Base-by-base conservation (phyloP, 805 yeast species). In the Wickerhamomyces tratensis region DNA sequence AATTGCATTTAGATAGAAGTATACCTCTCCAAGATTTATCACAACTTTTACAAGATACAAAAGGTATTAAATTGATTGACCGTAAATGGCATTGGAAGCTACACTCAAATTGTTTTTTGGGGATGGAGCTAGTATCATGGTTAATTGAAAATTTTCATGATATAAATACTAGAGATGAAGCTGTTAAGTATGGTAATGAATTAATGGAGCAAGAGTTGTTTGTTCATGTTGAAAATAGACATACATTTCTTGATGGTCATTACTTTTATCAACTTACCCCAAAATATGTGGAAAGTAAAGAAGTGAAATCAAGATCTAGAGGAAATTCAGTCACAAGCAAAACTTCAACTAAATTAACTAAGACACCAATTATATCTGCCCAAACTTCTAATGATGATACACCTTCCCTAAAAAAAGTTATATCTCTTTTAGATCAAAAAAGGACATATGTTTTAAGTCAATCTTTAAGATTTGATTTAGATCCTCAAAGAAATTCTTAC, bases 71-170 rank as follows among this genome's bases (percentile, higher is more conserved):
- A 20, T 67, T 93, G 34, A 79, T 75, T 1, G 95, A 87, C 52
- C 69, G 97, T 50, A 74, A 81, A 33, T 91, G 98, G 98, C 98
- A 91, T 59, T 78, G 89, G 76, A 79, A 79, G 47, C 65, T 75
- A 5, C 94, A 86, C 56, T 68, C 71, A 27, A 76, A 82, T 47
- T 84, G 95, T 61, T 87, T 91, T 55, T 59, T 86, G 25, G 98
- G 98, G 0, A 77, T 80, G 47, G 96, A 87, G 41, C 67, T 87
- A 47, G 96, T 88, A 0, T 75, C 77, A 31, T 91, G 98, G 97
- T 58, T 91, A 43, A 67, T 84, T 30, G 83, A 84, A 46, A 76
- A 79, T 45, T 83, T 88, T 54, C 77, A 75, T 27, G 97, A 87
- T 53, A 80, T 91, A 39, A 78, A 80, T 41, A 77, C 84, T 1